phyloP scores from a whole-genome alignment of 108 stramenopile genomes.

The Mayamaea pseudoterrestris region DNA sequence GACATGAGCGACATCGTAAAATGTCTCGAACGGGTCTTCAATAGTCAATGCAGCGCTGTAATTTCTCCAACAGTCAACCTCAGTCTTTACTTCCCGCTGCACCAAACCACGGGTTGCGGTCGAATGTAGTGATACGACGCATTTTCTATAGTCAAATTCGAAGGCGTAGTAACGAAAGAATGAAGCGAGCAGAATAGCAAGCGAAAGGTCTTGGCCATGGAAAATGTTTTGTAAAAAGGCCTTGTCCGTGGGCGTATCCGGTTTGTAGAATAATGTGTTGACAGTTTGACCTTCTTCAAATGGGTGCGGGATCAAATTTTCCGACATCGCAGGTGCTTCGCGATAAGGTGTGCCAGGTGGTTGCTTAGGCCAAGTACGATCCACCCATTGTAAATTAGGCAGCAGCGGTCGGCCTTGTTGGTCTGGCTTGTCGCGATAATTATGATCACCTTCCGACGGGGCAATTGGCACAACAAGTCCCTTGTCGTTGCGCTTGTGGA shows the following conservation, averaged over 20 bases:
- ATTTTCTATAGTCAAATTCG: slow-evolving; percentile 82
- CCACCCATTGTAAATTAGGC: slow-evolving; percentile 91
- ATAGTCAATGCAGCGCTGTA: slow-evolving; percentile 82
- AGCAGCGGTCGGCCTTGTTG: slow-evolving; percentile 50
- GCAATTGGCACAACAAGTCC: slow-evolving; percentile 27
- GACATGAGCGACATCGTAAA: slow-evolving; percentile 98
- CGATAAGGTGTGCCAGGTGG: slow-evolving; percentile 37
- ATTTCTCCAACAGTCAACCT: slow-evolving; percentile 87
- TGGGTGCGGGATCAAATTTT: slow-evolving; percentile 54
- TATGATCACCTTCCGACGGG: slow-evolving; percentile 1
- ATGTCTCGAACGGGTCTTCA: slow-evolving; percentile 99
- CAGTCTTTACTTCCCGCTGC: slow-evolving; percentile 84
- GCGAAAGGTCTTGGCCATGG: slow-evolving; percentile 42
- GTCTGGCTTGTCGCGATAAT: neutral
- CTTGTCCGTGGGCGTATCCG: slow-evolving; percentile 16
- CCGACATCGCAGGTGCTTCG: slow-evolving; percentile 34
- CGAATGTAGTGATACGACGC: slow-evolving; percentile 67
- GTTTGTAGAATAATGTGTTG: slow-evolving; percentile 73
- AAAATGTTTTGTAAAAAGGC: slow-evolving; percentile 35
- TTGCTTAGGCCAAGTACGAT: slow-evolving; percentile 54
- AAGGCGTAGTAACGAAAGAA: slow-evolving; percentile 89
- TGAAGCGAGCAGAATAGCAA: slow-evolving; percentile 77
- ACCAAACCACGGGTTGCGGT: slow-evolving; percentile 31
- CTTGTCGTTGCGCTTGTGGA: slow-evolving; percentile 38
- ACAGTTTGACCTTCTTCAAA: slow-evolving; percentile 46